These are phyloP conservation scores for Chrysochromulina tobinii DNA, from an alignment of 78 protist genomes.

Conservation along the genomic window DNA sequence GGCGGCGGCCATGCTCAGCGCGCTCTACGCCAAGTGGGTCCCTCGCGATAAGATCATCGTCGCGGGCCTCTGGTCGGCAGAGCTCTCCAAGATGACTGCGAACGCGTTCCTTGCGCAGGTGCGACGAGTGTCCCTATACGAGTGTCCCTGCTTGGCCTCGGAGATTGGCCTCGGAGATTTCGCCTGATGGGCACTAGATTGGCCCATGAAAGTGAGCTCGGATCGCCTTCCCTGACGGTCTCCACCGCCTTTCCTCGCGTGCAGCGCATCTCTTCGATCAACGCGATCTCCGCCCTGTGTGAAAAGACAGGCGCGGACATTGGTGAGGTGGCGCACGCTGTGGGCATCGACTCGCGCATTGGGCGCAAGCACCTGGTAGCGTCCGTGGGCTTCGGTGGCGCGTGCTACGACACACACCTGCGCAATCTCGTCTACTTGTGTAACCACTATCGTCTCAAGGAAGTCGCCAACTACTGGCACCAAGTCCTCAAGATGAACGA, in stretches of 20 bases:
- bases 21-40: slow-evolving; percentile 71
- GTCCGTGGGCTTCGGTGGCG: slow-evolving; percentile 74
- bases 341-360: slow-evolving; percentile 82
- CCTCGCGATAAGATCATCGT: slow-evolving; percentile 51
- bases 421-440: slow-evolving; percentile 89
- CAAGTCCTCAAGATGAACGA: slow-evolving; percentile 79
- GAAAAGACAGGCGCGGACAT: slow-evolving; percentile 94
- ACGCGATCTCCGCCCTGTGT: slow-evolving; percentile 80
- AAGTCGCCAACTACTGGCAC: slow-evolving; percentile 93
- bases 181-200: too few species aligned
- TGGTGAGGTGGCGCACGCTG: slow-evolving; percentile 75
- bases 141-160: too few species aligned
- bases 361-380: slow-evolving; percentile 83
- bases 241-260: too few species aligned
- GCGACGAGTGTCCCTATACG: background rate
- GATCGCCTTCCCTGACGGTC: too few species aligned
- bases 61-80: slow-evolving; percentile 75
- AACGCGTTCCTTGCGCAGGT: slow-evolving; percentile 90
- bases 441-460: slow-evolving; percentile 59
- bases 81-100: slow-evolving; percentile 92
- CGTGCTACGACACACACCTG: slow-evolving; percentile 73
- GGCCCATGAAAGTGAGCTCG: too few species aligned
- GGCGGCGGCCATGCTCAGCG: slow-evolving; percentile 63
- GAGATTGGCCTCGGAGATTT: too few species aligned
- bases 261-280: slow-evolving; percentile 90